Evolutionary conservation across 192 early-diverging fungal species (phyloP).

Genomic region (Umbelopsis vinacea): DNA sequence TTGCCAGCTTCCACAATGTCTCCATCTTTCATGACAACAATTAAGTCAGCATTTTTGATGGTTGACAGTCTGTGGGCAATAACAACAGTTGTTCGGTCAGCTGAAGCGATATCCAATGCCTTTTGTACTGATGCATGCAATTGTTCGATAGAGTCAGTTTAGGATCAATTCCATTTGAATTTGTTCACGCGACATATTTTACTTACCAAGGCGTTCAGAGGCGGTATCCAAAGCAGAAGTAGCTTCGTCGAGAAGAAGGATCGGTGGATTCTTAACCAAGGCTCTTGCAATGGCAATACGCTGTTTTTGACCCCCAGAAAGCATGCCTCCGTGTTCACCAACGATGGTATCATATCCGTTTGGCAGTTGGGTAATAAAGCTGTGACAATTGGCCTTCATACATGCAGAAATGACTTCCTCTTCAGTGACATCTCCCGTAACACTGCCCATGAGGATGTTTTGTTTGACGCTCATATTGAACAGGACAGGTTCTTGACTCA

Average conservation of each 20-base stretch:
- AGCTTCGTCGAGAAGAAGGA: slow-evolving; percentile 84
- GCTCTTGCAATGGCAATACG: slow-evolving; percentile 94
- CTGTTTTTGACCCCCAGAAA: slow-evolving; percentile 95
- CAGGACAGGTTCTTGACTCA: slow-evolving; percentile 88
- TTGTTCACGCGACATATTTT: neutral
- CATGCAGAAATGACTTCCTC: slow-evolving; percentile 72
- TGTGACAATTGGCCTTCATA: slow-evolving; percentile 71
- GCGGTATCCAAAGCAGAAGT: slow-evolving; percentile 70
- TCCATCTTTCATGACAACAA: slow-evolving; percentile 81
- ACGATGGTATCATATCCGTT: slow-evolving; percentile 81
- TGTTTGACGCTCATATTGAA: slow-evolving; percentile 75
- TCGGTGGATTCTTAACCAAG: slow-evolving; percentile 81
- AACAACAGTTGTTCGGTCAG: slow-evolving; percentile 84
- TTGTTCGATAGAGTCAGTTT: neutral
- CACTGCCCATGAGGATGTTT: slow-evolving; percentile 77
- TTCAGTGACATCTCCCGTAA: slow-evolving; percentile 53
- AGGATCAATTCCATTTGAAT: neutral
- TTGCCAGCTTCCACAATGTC: slow-evolving; percentile 72
- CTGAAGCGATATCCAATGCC: slow-evolving; percentile 74
- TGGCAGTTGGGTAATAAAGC: slow-evolving; percentile 84
- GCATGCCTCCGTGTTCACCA: slow-evolving; percentile 73
- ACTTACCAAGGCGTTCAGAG: slow-evolving; percentile 74
- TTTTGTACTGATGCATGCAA: slow-evolving; percentile 60
- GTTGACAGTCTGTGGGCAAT: slow-evolving; percentile 93
- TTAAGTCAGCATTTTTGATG: slow-evolving; percentile 80